Conservation (phyloP, 2,329 filamentous ascomycete genomes). For the Penicillium vulpinum region DNA sequence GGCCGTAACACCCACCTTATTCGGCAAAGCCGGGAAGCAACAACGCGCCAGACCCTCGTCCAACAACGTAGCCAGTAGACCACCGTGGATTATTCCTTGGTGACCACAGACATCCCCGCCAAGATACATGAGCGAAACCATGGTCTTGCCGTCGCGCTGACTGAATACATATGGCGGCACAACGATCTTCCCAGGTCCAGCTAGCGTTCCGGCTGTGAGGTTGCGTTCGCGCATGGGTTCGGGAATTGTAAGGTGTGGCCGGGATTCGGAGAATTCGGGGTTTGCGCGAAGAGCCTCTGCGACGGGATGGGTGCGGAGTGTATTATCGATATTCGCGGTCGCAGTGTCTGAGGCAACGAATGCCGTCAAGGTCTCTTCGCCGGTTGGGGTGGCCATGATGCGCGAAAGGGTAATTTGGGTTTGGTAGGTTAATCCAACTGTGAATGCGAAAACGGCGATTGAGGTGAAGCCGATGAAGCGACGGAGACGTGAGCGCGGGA, state of each 20-base stretch:
- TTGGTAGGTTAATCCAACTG: slow-evolving; percentile 32
- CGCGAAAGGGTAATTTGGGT: slow-evolving; percentile 26
- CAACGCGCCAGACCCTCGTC: slow-evolving; percentile 87
- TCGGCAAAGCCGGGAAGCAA: slow-evolving; percentile 84
- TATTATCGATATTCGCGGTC: slow-evolving; percentile 64
- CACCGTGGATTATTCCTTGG: slow-evolving; percentile 86
- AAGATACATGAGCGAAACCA: slow-evolving; percentile 74
- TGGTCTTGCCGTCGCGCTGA: slow-evolving; percentile 66
- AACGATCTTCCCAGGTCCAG: slow-evolving; percentile 72
- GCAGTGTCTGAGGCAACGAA: slow-evolving; percentile 60
- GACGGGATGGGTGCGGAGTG: slow-evolving; percentile 75
- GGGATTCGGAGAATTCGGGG: slow-evolving; percentile 68
- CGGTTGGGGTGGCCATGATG: slow-evolving; percentile 48
- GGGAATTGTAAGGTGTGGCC: slow-evolving; percentile 87
- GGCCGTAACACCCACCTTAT: slow-evolving; percentile 78
- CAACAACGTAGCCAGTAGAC: slow-evolving; percentile 84
- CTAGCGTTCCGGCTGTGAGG: slow-evolving; percentile 77
- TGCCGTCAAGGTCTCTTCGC: slow-evolving; percentile 70
- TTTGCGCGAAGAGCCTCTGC: slow-evolving; percentile 66
- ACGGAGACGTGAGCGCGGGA: slow-evolving; percentile 32
- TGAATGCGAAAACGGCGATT: slow-evolving; percentile 38
- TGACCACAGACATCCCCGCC: slow-evolving; percentile 83
- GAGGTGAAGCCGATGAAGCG: slow-evolving; percentile 39
- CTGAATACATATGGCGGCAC: slow-evolving; percentile 79
- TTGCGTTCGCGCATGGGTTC: slow-evolving; percentile 67